phyloP scores from a whole-genome alignment of 1,139 yeast genomes.

The Pichia sp. region DNA sequence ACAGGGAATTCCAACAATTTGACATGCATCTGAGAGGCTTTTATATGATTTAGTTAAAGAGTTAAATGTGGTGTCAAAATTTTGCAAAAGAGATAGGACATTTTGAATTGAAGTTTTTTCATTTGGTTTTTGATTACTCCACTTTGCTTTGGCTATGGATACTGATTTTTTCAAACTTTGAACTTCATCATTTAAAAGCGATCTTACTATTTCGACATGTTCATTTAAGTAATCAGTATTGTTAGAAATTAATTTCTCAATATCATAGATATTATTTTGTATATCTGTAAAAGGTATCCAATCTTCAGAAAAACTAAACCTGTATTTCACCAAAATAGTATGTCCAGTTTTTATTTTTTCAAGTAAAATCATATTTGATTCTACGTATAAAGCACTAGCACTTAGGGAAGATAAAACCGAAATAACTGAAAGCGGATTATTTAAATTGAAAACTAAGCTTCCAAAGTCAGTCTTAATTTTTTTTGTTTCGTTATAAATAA shows the following conservation, averaged over 20 bases:
- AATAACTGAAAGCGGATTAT: conserved; percentile 35
- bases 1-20: conserved; percentile 37
- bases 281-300: conserved; percentile 67
- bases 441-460: conserved; percentile 29
- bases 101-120: conserved; percentile 40
- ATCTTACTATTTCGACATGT: conserved; percentile 35
- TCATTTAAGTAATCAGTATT: conserved; percentile 29
- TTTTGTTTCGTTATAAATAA: conserved; percentile 28
- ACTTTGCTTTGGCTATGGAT: conserved; percentile 24
- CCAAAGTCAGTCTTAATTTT: conserved; percentile 33
- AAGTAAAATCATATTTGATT: conserved; percentile 9
- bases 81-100: conserved; percentile 45
- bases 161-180: conserved; percentile 1
- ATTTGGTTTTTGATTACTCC: conserved; percentile 45
- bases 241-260: conserved; percentile 38
- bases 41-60: conserved; percentile 25
- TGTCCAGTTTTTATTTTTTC: conserved; percentile 41
- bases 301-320: conserved; percentile 44
- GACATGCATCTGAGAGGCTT: conserved; percentile 39
- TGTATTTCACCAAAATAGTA: conserved; percentile 36
- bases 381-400: conserved; percentile 14
- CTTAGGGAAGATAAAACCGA: conserved; percentile 34
- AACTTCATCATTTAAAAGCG: conserved; percentile 13
- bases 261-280: conserved; percentile 42
- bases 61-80: conserved; percentile 36